A percentile compares a stretch with the other conserved stretches of the same genome.
These are phyloP conservation scores for Grifola frondosa DNA, from an alignment of 1,284 basidiomycete genomes.

Conservation along the genomic window DNA sequence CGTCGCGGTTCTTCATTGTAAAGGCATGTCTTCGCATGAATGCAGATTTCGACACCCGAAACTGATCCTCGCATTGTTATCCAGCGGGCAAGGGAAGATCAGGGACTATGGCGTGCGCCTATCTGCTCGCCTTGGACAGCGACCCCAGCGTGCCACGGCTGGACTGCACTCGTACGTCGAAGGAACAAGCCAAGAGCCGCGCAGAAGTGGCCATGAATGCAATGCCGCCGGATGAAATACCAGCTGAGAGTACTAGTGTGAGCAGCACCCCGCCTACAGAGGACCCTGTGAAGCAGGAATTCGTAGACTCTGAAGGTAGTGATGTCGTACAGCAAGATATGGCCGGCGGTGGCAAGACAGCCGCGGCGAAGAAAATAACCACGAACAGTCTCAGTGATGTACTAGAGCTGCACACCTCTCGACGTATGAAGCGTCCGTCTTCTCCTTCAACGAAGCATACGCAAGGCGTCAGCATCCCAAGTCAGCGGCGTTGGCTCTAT, in stretches of 20 bases:
- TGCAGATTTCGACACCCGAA: not conserved
- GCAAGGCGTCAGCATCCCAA: constrained; percentile 75
- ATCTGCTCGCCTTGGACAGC: constrained; percentile 63
- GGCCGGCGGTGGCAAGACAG: constrained; percentile 22
- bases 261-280: constrained; percentile 37
- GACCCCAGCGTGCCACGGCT: constrained; percentile 47
- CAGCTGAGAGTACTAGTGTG: constrained; percentile 8
- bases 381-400: constrained; percentile 51
- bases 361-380: constrained; percentile 20
- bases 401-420: constrained; percentile 65
- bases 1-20: constrained; percentile 87
- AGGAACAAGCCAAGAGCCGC: constrained; percentile 34
- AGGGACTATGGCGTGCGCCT: constrained; percentile 79
- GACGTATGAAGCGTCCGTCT: constrained; percentile 61
- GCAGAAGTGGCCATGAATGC: constrained; percentile 52
- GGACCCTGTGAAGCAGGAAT: constrained; percentile 24
- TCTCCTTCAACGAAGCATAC: constrained; percentile 45
- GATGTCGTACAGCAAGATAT: not conserved
- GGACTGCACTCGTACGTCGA: constrained; percentile 43
- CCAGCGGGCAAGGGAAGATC: constrained; percentile 80
- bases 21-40: constrained; percentile 51
- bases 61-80: not conserved
- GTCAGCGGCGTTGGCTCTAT: constrained; percentile 68
- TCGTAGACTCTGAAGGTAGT: constrained; percentile 7
- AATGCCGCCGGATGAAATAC: constrained; percentile 40